A percentile compares a stretch with the other conserved stretches of the same genome.
phyloP scores from a whole-genome alignment of 805 yeast genomes.

The Metschnikowia anglica region DNA sequence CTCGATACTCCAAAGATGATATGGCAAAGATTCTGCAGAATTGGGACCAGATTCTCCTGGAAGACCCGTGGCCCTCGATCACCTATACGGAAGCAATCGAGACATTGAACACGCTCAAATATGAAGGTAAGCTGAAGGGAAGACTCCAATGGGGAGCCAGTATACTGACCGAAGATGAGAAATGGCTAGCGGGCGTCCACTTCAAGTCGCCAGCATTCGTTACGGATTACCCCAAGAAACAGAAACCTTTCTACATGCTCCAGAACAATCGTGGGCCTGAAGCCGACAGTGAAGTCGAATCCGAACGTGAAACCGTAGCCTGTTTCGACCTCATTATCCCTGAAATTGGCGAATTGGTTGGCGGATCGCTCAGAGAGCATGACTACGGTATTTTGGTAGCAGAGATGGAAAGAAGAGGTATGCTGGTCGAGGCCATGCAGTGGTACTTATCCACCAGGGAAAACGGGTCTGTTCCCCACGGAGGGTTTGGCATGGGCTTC shows the following conservation, averaged over 20 bases:
- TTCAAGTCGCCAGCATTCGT: constrained; percentile 80
- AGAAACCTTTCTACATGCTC: constrained; percentile 94
- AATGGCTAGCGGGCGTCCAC: constrained; percentile 73
- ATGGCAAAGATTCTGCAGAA: constrained; percentile 42
- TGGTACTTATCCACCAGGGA: constrained; percentile 81
- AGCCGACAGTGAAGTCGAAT: neutral
- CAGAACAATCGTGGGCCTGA: constrained; percentile 29
- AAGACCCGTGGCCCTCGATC: constrained; percentile 60
- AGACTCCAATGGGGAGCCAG: constrained; percentile 64
- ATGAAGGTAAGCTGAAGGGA: constrained; percentile 38
- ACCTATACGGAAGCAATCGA: constrained; percentile 76
- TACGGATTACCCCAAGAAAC: constrained; percentile 75
- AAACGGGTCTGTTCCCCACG: constrained; percentile 88
- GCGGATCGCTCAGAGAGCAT: constrained; percentile 92
- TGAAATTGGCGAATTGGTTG: constrained; percentile 88
- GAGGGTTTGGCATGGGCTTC: constrained; percentile 96
- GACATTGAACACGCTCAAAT: constrained; percentile 40
- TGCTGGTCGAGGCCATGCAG: constrained; percentile 59
- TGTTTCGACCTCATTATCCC: constrained; percentile 91
- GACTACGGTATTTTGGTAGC: constrained; percentile 43
- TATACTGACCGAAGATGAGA: constrained; percentile 84
- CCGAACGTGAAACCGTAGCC: constrained; percentile 58
- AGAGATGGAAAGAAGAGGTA: constrained; percentile 53
- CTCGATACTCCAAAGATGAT: constrained; percentile 41
- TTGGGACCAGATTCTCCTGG: constrained; percentile 56